Conservation (phyloP, 257 asterid genomes). For the Scutellaria barbata region DNA sequence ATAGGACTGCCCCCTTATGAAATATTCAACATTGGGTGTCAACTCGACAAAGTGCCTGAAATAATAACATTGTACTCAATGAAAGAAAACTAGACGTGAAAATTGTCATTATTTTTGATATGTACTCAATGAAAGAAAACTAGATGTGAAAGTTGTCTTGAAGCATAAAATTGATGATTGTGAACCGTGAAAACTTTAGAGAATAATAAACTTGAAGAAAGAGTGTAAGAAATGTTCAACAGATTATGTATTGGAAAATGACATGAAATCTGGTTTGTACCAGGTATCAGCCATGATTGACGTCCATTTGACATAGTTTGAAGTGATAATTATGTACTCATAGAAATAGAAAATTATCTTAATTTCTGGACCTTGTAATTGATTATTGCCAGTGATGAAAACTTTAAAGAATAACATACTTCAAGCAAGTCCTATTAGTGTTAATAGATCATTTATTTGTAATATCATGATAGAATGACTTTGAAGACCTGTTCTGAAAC, state of each 20-base stretch:
- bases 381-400: background rate
- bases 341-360: background rate
- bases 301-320: background rate
- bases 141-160: background rate
- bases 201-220: slow-evolving; percentile 8
- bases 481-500: background rate
- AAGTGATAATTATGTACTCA: background rate
- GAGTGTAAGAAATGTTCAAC: background rate
- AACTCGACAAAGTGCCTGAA: background rate
- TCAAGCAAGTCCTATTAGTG: background rate
- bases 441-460: background rate
- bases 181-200: background rate
- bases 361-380: background rate
- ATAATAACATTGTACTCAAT: background rate
- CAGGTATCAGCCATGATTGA: background rate
- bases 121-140: background rate
- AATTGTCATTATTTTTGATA: too few relatives aligned
- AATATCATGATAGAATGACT: background rate
- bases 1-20: too few relatives aligned
- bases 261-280: background rate
- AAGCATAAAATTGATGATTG: slow-evolving; percentile 4
- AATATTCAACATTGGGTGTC: too few relatives aligned
- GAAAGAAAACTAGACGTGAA: background rate
- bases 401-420: background rate
- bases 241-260: background rate